Conservation (phyloP, 345 rosid genomes). For the Psidium guajava region DNA sequence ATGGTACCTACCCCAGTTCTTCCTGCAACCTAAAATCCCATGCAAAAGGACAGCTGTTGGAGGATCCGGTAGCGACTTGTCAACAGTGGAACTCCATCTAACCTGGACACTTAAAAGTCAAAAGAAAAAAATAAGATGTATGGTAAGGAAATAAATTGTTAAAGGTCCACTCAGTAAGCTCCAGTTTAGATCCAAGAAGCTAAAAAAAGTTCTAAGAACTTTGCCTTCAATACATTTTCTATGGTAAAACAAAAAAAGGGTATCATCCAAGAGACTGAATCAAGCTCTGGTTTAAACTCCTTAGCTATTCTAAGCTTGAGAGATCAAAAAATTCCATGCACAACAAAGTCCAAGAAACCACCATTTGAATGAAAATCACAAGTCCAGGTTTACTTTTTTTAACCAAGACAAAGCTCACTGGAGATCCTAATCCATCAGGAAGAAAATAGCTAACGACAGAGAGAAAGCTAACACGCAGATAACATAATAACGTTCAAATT, state of each 20-base stretch:
- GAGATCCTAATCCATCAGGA: not conserved
- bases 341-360: not conserved
- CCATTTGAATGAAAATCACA: not conserved
- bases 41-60: conserved; percentile 89
- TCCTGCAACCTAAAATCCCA: conserved; percentile 82
- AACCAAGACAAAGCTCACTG: not conserved
- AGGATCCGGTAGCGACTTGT: conserved; percentile 58
- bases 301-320: not conserved
- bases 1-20: conserved; percentile 75
- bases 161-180: not conserved
- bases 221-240: not conserved
- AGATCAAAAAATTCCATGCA: not conserved
- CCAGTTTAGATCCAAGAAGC: not conserved
- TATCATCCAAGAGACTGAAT: not conserved
- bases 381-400: not conserved
- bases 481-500: not conserved
- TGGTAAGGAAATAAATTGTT: not conserved
- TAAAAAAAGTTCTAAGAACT: not conserved
- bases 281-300: not conserved
- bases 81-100: conserved; percentile 59
- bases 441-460: not conserved
- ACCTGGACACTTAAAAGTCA: conserved; percentile 32
- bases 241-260: not conserved
- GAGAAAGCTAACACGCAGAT: not conserved
- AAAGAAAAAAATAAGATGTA: not conserved